These are phyloP conservation scores for Neofusicoccum parvum DNA, from an alignment of 2,329 filamentous ascomycete species.

Conservation along the genomic window DNA sequence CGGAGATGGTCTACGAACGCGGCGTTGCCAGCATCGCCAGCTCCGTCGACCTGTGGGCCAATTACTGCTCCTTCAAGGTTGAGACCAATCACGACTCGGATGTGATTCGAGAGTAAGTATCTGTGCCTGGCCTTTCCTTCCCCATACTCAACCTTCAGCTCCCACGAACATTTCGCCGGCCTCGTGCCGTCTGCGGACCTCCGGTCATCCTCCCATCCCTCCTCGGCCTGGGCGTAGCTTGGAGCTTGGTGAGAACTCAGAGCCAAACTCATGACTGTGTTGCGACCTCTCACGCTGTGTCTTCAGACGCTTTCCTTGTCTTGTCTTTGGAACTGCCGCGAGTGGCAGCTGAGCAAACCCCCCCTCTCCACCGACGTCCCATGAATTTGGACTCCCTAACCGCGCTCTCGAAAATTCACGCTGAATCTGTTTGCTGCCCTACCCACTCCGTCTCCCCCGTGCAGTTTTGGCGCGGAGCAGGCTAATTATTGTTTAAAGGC, in stretches of 20 bases:
- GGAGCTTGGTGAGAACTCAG: slow-evolving; percentile 29
- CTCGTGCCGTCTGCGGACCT: slow-evolving; percentile 10
- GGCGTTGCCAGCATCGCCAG: slow-evolving; percentile 90
- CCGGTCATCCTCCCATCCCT: slow-evolving; percentile 36
- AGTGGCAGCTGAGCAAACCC: slow-evolving; percentile 17
- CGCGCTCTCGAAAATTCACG: slow-evolving; percentile 17
- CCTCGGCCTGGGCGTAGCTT: slow-evolving; percentile 19
- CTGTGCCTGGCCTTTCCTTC: slow-evolving; percentile 28
- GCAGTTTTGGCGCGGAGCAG: slow-evolving; percentile 21
- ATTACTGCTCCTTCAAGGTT: slow-evolving; percentile 97
- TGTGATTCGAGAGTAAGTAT: slow-evolving; percentile 99
- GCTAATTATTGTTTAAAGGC: slow-evolving; percentile 58
- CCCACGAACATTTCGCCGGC: slow-evolving; percentile 17
- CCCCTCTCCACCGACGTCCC: slow-evolving; percentile 20
- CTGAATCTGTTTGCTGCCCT: slow-evolving; percentile 47
- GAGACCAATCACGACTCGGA: slow-evolving; percentile 94
- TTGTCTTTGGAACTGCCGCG: slow-evolving; percentile 27
- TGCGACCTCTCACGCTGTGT: slow-evolving; percentile 26
- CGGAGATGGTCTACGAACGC: slow-evolving; percentile 97
- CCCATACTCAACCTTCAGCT: slow-evolving; percentile 21
- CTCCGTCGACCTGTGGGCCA: slow-evolving; percentile 95
- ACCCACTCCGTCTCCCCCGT: slow-evolving; percentile 32
- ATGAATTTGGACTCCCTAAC: slow-evolving; percentile 19
- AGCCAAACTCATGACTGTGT: slow-evolving; percentile 25
- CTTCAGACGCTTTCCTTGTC: slow-evolving; percentile 50